phyloP scores from a whole-genome alignment of 148 eudicot species.

The Rhododendron henanense region DNA sequence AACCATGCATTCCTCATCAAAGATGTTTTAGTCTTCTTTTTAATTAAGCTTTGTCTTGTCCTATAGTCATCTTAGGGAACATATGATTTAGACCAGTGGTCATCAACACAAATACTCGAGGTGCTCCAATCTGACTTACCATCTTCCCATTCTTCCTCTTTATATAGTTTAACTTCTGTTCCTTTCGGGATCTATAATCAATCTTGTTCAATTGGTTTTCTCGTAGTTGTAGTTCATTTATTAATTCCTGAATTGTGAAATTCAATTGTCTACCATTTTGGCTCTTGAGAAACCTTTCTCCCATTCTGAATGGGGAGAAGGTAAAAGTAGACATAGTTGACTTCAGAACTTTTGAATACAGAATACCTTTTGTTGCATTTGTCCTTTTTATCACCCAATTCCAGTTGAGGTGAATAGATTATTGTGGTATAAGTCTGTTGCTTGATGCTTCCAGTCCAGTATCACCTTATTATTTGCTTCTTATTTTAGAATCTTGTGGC shows the following conservation, averaged over 20 bases:
- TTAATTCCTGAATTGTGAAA: not conserved
- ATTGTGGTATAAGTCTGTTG: not conserved
- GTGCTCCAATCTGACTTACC: not conserved
- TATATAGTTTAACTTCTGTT: not conserved
- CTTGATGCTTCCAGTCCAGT: not conserved
- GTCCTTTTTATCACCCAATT: not conserved
- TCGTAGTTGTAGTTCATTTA: not conserved
- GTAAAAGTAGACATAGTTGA: not conserved
- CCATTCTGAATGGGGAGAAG: not conserved
- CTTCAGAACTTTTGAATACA: not conserved
- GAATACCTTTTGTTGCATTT: not conserved
- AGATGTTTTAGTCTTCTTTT: not conserved
- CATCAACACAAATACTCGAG: not conserved
- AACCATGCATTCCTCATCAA: not conserved
- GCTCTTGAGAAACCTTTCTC: slow-evolving; percentile 2
- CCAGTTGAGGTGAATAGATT: not conserved
- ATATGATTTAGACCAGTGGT: not conserved
- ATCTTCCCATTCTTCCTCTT: not conserved
- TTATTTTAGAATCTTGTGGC: not conserved
- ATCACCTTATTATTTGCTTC: not conserved
- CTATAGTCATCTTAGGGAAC: not conserved
- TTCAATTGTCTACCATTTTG: not conserved
- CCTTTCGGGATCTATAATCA: not conserved
- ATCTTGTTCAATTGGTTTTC: not conserved
- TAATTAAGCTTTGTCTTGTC: not conserved